Evolutionary conservation across 2,329 filamentous ascomycete genomes (phyloP).

Genomic region (Lecanosticta acicola): DNA sequence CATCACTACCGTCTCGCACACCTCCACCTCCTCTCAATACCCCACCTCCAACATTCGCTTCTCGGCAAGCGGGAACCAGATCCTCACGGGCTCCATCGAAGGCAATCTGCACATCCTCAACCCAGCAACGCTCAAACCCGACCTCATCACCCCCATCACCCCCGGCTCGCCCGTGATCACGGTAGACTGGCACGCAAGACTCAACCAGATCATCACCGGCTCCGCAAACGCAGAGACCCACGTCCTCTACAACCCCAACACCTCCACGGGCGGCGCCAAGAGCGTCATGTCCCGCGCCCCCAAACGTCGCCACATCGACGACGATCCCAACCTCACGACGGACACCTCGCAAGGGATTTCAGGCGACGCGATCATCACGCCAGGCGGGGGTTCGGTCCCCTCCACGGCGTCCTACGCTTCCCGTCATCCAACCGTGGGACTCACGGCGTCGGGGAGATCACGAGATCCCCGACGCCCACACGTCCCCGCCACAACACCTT

Average conservation of each 20-base stretch:
- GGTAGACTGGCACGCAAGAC: slow-evolving; percentile 84
- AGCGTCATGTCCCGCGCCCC: slow-evolving; percentile 88
- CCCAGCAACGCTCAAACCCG: slow-evolving; percentile 78
- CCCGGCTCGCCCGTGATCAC: slow-evolving; percentile 75
- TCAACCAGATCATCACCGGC: slow-evolving; percentile 94
- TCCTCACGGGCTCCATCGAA: slow-evolving; percentile 80
- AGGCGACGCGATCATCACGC: slow-evolving; percentile 68
- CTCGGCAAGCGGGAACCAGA: slow-evolving; percentile 73
- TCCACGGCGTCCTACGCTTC: slow-evolving; percentile 47
- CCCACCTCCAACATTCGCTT: slow-evolving; percentile 84
- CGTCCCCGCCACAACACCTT: slow-evolving; percentile 77
- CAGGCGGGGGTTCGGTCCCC: slow-evolving; percentile 36
- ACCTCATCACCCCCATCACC: slow-evolving; percentile 84
- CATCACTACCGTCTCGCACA: slow-evolving; percentile 70
- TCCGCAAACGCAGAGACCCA: slow-evolving; percentile 87
- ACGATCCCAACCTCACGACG: slow-evolving; percentile 80
- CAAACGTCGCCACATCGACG: slow-evolving; percentile 92
- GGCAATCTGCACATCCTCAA: slow-evolving; percentile 91
- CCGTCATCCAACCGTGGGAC: slow-evolving; percentile 63
- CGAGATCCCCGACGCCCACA: slow-evolving; percentile 80
- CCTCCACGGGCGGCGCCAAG: slow-evolving; percentile 74
- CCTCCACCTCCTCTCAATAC: slow-evolving; percentile 77
- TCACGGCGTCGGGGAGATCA: slow-evolving; percentile 71
- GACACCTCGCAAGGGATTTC: slow-evolving; percentile 76
- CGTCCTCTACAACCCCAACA: slow-evolving; percentile 82